Conservation (phyloP, 2,329 filamentous ascomycete species). For the Nothomitra cinnamomea region DNA sequence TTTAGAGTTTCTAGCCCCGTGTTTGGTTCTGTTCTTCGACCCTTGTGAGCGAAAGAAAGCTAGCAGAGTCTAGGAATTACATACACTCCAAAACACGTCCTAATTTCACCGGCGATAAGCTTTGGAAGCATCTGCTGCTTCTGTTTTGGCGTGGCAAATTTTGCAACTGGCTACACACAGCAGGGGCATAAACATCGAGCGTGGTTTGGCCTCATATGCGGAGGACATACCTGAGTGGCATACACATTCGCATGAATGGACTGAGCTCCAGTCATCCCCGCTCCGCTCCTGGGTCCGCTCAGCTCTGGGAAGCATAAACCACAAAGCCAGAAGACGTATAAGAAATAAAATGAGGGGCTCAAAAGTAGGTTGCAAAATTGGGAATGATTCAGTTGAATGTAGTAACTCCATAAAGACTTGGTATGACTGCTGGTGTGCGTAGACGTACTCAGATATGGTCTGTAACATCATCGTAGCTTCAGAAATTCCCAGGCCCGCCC, state of each 20-base stretch:
- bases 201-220: too few species aligned
- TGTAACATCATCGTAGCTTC: constrained; percentile 83
- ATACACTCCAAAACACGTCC: constrained; percentile 60
- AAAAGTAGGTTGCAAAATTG: too few species aligned
- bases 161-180: constrained; percentile 37
- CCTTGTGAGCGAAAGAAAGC: not conserved
- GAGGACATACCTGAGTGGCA: constrained; percentile 43
- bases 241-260: constrained; percentile 52
- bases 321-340: not conserved
- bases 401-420: not conserved
- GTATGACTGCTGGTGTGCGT: not conserved
- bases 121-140: constrained; percentile 45
- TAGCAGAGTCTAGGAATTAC: constrained; percentile 6
- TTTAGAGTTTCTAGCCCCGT: constrained; percentile 63
- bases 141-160: constrained; percentile 52
- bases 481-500: constrained; percentile 58
- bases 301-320: not conserved
- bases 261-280: constrained; percentile 57
- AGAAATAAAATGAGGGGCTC: too few species aligned
- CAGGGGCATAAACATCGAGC: too few species aligned
- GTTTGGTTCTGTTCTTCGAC: constrained; percentile 52
- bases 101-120: constrained; percentile 53
- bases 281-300: constrained; percentile 34
- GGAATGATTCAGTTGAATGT: too few species aligned
- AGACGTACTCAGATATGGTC: constrained; percentile 47